A percentile compares a stretch with the other conserved stretches of the same genome.
phyloP scores from a whole-genome alignment of 2,329 filamentous ascomycete genomes.

The Alternaria novae-zelandiae region DNA sequence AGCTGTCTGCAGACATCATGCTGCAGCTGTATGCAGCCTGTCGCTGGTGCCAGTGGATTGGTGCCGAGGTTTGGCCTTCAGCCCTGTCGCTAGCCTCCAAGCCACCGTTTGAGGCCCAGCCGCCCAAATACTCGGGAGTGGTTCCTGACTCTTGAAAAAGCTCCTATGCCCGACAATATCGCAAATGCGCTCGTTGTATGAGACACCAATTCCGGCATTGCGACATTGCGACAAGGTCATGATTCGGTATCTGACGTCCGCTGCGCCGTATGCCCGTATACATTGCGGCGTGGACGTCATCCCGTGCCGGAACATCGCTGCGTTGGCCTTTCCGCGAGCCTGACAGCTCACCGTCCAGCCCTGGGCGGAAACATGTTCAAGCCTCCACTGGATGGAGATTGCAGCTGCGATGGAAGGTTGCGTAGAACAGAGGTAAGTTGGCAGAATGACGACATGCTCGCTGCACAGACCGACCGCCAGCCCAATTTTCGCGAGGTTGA shows the following conservation, averaged over 20 bases:
- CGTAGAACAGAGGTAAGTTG: neutral
- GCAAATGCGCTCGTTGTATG: constrained; percentile 1
- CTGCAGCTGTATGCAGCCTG: constrained; percentile 30
- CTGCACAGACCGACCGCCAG: constrained; percentile 16
- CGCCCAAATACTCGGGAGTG: constrained; percentile 28
- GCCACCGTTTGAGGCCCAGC: constrained; percentile 37
- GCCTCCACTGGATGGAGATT: constrained; percentile 1
- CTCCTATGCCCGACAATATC: constrained; percentile 6
- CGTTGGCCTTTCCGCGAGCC: constrained; percentile 27
- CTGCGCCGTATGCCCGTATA: neutral
- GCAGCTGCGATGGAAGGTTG: constrained; percentile 11
- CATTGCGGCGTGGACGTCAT: constrained; percentile 17
- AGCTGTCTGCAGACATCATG: constrained; percentile 42
- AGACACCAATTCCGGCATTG: neutral
- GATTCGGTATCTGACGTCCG: constrained; percentile 8
- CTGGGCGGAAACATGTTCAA: neutral
- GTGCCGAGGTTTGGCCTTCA: constrained; percentile 34
- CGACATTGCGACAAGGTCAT: neutral
- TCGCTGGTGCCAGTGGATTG: constrained; percentile 17
- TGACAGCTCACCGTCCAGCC: constrained; percentile 32
- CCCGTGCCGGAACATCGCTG: constrained; percentile 18
- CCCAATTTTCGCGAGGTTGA: neutral
- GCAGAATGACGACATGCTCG: constrained; percentile 31
- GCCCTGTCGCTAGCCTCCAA: constrained; percentile 25
- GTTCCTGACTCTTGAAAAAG: constrained; percentile 36